These are phyloP conservation scores for Mycena albidolilacea DNA, from an alignment of 768 basidiomycete species.

Conservation along the genomic window DNA sequence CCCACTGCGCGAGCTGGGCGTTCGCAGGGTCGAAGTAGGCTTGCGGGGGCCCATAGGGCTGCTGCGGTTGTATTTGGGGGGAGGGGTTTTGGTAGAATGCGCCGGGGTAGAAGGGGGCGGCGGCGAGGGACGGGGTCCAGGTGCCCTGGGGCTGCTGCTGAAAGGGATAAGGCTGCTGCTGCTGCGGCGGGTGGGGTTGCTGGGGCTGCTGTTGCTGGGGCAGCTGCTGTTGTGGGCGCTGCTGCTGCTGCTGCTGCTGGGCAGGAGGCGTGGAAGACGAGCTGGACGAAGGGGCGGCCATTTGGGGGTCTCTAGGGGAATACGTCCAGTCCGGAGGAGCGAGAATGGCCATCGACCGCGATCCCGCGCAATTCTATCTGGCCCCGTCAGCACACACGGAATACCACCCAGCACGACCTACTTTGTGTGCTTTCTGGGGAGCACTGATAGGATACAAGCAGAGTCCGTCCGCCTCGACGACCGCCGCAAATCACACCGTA, in stretches of 20 bases:
- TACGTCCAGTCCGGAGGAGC: constrained; percentile 82
- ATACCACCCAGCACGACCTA: neutral
- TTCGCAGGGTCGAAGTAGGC: constrained; percentile 81
- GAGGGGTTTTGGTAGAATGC: constrained; percentile 60
- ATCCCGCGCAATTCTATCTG: constrained; percentile 15
- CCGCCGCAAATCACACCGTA: constrained; percentile 11
- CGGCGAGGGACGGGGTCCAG: constrained; percentile 78
- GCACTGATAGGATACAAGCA: neutral
- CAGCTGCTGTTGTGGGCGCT: constrained; percentile 62
- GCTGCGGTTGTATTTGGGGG: neutral
- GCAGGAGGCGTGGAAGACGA: constrained; percentile 42
- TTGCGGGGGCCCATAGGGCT: constrained; percentile 65
- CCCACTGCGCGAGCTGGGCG: constrained; percentile 87
- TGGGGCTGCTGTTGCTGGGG: constrained; percentile 52
- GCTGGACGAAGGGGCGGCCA: constrained; percentile 52
- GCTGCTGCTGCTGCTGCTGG: constrained; percentile 64
- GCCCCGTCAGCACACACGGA: neutral
- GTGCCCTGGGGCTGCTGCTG: constrained; percentile 79
- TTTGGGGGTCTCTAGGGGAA: constrained; percentile 69
- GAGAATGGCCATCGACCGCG: constrained; percentile 82
- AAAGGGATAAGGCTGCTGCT: constrained; percentile 54
- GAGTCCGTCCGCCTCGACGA: neutral
- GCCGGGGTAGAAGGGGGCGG: constrained; percentile 83
- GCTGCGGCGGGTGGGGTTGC: constrained; percentile 52
- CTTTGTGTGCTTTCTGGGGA: constrained; percentile 17